Percentiles rank a stretch among this genome's conserved stretches.
Evolutionary conservation across 2,329 filamentous ascomycete species (phyloP).

Genomic region (Botrytis elliptica): DNA sequence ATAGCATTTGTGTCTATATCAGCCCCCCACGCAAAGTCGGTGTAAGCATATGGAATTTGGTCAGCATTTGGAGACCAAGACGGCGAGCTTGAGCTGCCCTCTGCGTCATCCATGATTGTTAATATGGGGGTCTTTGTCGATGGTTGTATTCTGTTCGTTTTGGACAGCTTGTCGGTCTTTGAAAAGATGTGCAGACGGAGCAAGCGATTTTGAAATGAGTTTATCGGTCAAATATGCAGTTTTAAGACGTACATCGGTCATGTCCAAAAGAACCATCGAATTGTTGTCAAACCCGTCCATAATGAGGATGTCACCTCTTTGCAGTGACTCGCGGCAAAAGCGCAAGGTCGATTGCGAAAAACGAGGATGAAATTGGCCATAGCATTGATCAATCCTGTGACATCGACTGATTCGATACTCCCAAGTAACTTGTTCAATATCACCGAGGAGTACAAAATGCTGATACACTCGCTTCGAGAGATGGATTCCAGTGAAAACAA

Average conservation of each 20-base stretch:
- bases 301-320: neutral
- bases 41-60: neutral
- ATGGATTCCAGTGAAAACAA: neutral
- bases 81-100: neutral
- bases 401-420: neutral
- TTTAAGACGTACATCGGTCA: constrained; percentile 19
- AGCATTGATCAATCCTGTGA: neutral
- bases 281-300: neutral
- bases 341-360: neutral
- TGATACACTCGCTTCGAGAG: neutral
- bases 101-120: constrained; percentile 2
- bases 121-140: neutral
- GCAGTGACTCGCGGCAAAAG: neutral
- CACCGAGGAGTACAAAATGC: neutral
- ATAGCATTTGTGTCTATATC: neutral
- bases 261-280: constrained; percentile 8
- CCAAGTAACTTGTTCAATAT: neutral
- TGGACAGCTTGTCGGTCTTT: neutral
- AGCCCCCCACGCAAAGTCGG: no score
- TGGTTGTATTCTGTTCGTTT: constrained; percentile 11
- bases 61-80: neutral
- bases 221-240: constrained; percentile 13
- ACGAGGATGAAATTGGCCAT: neutral
- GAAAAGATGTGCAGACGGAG: neutral
- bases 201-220: constrained; percentile 10